These are phyloP conservation scores for Ocimum tenuiflorum DNA, from an alignment of 257 asterid species.

Conservation along the genomic window DNA sequence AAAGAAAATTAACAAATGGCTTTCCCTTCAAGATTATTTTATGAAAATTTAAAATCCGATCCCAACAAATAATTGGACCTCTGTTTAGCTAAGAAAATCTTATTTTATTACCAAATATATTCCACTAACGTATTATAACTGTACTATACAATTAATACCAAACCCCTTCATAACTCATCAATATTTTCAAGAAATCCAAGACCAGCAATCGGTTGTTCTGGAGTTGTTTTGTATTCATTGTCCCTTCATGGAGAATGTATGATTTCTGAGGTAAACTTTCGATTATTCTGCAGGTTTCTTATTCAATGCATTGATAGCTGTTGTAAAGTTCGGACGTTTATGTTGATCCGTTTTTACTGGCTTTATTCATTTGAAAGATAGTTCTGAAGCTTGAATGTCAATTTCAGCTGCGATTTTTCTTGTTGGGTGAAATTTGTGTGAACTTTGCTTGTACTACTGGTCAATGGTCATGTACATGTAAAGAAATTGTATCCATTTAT, in stretches of 20 bases:
- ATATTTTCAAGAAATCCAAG: constrained; percentile 15
- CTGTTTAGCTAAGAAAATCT: constrained; percentile 1
- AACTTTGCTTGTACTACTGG: constrained; percentile 34
- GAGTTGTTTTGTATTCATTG: not conserved
- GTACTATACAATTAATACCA: constrained; percentile 9
- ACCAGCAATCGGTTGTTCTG: not conserved
- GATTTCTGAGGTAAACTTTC: constrained; percentile 34
- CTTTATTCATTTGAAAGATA: not conserved
- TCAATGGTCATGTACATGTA: constrained; percentile 22
- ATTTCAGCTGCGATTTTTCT: constrained; percentile 9
- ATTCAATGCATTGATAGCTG: constrained; percentile 3
- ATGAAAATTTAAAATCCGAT: not conserved
- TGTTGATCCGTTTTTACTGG: not conserved
- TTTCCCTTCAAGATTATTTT: not conserved
- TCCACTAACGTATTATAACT: constrained; percentile 14
- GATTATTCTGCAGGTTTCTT: not conserved
- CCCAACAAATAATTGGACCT: constrained; percentile 16
- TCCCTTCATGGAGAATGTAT: constrained; percentile 13
- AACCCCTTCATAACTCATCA: not conserved
- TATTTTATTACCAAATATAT: constrained; percentile 3
- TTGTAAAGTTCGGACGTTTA: constrained; percentile 12
- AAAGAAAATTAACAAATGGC: not conserved
- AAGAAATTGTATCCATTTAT: constrained; percentile 21
- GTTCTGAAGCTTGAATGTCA: constrained; percentile 2
- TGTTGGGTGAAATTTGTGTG: not conserved